Evolutionary conservation across 495 filamentous ascomycete species (phyloP).

Genomic region (Talaromyces wortmannii): DNA sequence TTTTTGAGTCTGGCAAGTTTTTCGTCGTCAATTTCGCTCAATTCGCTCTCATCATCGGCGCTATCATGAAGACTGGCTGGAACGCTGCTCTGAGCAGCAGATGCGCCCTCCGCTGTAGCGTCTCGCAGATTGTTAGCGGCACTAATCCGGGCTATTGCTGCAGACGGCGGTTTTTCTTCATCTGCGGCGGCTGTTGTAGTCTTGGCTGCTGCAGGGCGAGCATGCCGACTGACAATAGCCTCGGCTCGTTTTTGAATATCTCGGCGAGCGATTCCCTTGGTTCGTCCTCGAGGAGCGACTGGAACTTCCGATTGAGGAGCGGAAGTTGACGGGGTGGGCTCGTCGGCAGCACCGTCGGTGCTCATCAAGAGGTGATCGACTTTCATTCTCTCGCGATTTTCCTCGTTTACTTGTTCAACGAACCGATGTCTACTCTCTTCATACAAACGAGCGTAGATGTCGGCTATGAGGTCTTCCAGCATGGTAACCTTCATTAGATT

Average conservation of each 20-base stretch:
- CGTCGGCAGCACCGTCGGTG: conserved; percentile 27
- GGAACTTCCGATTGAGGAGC: conserved; percentile 31
- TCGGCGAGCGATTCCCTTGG: conserved; percentile 54
- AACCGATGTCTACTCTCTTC: conserved; percentile 42
- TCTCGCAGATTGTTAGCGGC: conserved; percentile 4
- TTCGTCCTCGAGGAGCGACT: conserved; percentile 36
- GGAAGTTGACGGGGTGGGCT: conserved; percentile 25
- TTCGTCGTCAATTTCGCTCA: conserved; percentile 60
- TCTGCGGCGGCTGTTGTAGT: conserved; percentile 16
- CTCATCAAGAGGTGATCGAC: conserved; percentile 49
- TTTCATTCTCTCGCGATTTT: conserved; percentile 51
- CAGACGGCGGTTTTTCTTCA: conserved; percentile 3
- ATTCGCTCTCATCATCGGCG: conserved; percentile 75
- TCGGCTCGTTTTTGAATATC: conserved; percentile 61
- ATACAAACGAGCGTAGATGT: conserved; percentile 81
- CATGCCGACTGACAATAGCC: conserved; percentile 39
- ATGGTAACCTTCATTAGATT: conserved; percentile 74
- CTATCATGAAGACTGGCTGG: conserved; percentile 64
- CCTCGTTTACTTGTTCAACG: conserved; percentile 39
- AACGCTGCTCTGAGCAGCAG: conserved; percentile 30
- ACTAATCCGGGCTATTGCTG: conserved; percentile 2
- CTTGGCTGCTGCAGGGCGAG: conserved; percentile 23
- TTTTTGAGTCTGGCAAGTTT: conserved; percentile 33
- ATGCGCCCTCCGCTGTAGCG: conserved; percentile 8
- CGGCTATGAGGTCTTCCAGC: conserved; percentile 85